Conservation (phyloP, 345 rosid species). For the Rhizophora apiculata region DNA sequence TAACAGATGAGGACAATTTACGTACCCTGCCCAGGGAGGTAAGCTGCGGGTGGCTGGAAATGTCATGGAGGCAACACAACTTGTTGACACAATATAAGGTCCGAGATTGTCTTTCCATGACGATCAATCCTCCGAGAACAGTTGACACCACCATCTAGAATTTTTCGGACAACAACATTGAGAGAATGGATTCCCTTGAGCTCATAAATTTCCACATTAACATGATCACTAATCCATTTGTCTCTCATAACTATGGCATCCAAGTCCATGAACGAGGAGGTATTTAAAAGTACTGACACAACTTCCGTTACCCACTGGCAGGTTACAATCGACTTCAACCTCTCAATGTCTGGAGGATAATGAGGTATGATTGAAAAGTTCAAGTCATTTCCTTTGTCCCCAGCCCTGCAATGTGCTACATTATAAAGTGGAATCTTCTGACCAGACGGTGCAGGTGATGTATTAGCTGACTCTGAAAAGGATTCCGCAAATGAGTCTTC, state of each 20-base stretch:
- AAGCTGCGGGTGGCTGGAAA: background rate
- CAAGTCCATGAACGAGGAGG: constrained; percentile 40
- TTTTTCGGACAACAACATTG: constrained; percentile 71
- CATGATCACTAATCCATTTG: constrained; percentile 35
- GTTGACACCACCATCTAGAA: constrained; percentile 86
- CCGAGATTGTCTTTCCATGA: constrained; percentile 79
- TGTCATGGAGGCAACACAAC: constrained; percentile 48
- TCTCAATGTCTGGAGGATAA: constrained; percentile 49
- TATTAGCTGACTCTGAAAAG: constrained; percentile 12
- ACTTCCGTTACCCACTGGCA: constrained; percentile 66
- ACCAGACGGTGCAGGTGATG: constrained; percentile 53
- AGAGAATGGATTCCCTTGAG: constrained; percentile 63
- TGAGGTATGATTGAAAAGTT: constrained; percentile 84
- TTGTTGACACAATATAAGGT: constrained; percentile 63
- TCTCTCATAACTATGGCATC: constrained; percentile 37
- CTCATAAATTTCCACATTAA: constrained; percentile 70
- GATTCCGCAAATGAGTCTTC: constrained; percentile 8
- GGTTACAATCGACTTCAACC: constrained; percentile 60
- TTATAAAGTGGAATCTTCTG: constrained; percentile 58
- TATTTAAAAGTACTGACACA: constrained; percentile 47
- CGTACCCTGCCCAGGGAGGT: background rate
- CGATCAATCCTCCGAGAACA: constrained; percentile 91
- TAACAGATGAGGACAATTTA: too few species aligned
- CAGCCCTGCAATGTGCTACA: constrained; percentile 73
- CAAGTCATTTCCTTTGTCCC: constrained; percentile 84